phyloP scores from a whole-genome alignment of 2,329 filamentous ascomycete genomes.

The Sporothrix pallida region DNA sequence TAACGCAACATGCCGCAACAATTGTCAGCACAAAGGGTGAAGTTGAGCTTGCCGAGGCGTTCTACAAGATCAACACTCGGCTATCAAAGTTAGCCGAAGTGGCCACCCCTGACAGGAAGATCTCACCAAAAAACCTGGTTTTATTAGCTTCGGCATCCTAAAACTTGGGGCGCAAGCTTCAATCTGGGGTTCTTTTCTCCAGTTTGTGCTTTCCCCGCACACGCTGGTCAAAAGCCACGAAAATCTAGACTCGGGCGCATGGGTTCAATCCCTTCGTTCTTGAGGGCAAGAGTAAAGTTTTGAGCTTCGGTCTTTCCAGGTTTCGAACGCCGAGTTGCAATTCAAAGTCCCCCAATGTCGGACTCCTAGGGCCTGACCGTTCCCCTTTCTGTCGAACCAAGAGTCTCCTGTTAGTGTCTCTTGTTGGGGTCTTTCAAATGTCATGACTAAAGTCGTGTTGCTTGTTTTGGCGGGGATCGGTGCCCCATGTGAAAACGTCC shows the following conservation, averaged over 20 bases:
- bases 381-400: too few relatives aligned
- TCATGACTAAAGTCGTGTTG: too few relatives aligned
- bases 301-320: too few relatives aligned
- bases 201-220: neutral
- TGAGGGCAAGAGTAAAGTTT: too few relatives aligned
- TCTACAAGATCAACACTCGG: neutral
- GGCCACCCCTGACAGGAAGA: neutral
- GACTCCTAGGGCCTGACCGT: too few relatives aligned
- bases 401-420: too few relatives aligned
- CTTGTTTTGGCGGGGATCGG: too few relatives aligned
- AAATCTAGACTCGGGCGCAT: neutral
- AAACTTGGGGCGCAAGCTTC: neutral
- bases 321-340: too few relatives aligned
- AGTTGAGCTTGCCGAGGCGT: neutral
- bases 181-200: neutral
- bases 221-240: neutral
- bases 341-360: too few relatives aligned
- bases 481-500: too few relatives aligned
- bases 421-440: too few relatives aligned
- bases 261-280: neutral
- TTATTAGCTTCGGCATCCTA: neutral
- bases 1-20: neutral
- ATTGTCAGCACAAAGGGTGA: neutral
- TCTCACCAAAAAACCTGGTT: neutral
- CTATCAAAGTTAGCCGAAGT: neutral